Conservation (phyloP, 2,329 filamentous ascomycete genomes). For the Trichoderma sp. region DNA sequence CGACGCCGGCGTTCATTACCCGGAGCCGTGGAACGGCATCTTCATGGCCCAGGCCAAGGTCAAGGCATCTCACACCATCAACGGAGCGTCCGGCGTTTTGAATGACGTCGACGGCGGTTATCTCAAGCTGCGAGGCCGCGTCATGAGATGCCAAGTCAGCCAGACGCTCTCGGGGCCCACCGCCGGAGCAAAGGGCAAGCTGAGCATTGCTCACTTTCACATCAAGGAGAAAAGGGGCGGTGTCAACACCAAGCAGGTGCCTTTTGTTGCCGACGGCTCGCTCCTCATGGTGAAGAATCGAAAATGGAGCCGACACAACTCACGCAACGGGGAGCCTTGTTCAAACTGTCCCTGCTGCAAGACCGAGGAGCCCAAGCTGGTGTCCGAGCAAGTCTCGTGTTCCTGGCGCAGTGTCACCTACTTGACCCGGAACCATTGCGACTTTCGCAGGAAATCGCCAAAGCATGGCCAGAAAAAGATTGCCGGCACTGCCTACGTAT, state of each 20-base stretch:
- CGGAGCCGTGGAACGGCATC: neutral
- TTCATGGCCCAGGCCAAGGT: neutral
- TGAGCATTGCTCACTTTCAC: neutral
- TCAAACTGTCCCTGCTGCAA: neutral
- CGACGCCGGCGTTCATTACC: neutral
- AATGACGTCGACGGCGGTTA: neutral
- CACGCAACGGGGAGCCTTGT: neutral
- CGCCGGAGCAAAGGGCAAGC: neutral
- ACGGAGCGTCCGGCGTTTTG: neutral
- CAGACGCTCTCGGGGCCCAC: neutral
- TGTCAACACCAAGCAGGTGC: neutral
- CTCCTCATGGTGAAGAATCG: neutral
- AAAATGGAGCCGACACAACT: too few species aligned
- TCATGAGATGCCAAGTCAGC: neutral
- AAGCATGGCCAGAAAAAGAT: neutral
- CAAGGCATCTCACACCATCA: neutral
- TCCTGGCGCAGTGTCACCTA: neutral
- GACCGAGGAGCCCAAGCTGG: neutral
- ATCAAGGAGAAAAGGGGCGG: neutral
- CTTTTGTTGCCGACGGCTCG: constrained; percentile 1
- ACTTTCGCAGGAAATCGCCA: neutral
- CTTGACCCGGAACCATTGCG: neutral
- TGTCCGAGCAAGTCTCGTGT: neutral
- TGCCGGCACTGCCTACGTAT: neutral
- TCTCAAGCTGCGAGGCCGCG: neutral